phyloP scores from a whole-genome alignment of 352 stramenopile species.

The Phytophthora melonis region DNA sequence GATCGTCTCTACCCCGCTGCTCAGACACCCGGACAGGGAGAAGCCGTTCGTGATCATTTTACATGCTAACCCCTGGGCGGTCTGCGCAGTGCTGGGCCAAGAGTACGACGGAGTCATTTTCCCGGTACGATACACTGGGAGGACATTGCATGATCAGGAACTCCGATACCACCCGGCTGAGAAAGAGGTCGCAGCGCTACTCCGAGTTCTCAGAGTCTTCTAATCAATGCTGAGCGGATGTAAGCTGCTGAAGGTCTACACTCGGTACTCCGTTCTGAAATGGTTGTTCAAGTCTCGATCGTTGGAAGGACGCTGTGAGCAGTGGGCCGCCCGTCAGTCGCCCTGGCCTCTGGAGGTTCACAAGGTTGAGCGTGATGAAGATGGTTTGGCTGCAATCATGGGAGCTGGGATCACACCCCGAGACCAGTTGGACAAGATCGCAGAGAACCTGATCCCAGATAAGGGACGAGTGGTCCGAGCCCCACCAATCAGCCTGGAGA shows the following conservation, averaged over 20 bases:
- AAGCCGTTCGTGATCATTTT: too few relatives aligned
- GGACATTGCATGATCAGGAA: slow-evolving; percentile 11
- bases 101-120: too few relatives aligned
- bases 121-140: too few relatives aligned
- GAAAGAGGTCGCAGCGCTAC: slow-evolving; percentile 9
- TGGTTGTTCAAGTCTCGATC: slow-evolving; percentile 13
- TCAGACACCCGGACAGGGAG: too few relatives aligned
- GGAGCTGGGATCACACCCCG: too few relatives aligned
- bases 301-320: slow-evolving; percentile 9
- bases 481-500: too few relatives aligned
- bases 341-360: slow-evolving; percentile 1
- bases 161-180: slow-evolving; percentile 11
- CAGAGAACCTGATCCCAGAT: too few relatives aligned
- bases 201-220: slow-evolving; percentile 9
- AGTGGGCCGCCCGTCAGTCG: not conserved
- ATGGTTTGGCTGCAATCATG: slow-evolving; percentile 11
- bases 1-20: too few relatives aligned
- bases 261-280: slow-evolving; percentile 1
- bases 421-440: too few relatives aligned
- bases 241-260: slow-evolving; percentile 7
- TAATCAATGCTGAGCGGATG: not conserved
- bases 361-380: slow-evolving; percentile 2
- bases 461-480: too few relatives aligned
- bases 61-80: too few relatives aligned
- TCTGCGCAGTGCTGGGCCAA: too few relatives aligned